Evolutionary conservation across 106 monocot species (phyloP).

Genomic region (Alisma plantagoaquatica): DNA sequence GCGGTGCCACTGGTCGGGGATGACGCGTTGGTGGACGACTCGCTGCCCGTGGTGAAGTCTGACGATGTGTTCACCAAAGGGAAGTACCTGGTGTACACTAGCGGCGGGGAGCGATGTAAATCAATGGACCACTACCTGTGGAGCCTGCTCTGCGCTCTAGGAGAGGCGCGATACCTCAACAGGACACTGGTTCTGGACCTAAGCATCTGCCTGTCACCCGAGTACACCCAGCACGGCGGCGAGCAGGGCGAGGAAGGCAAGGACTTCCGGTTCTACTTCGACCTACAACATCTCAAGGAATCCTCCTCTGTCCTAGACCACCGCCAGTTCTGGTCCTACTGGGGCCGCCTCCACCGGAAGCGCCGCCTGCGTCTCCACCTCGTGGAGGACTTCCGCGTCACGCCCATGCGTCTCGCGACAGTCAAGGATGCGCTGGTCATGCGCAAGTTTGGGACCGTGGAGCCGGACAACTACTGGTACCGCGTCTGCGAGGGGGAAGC

Average conservation of each 20-base stretch:
- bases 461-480: slow-evolving; percentile 6
- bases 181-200: slow-evolving; percentile 42
- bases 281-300: not conserved
- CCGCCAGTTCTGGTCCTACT: not conserved
- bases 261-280: no score
- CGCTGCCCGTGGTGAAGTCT: no score
- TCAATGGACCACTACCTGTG: slow-evolving; percentile 37
- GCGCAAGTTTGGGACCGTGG: not conserved
- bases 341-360: not conserved
- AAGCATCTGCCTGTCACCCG: slow-evolving; percentile 21
- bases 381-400: slow-evolving; percentile 1
- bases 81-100: not conserved
- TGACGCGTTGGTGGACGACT: no score
- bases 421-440: not conserved
- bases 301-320: not conserved
- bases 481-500: slow-evolving; percentile 4
- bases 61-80: no score
- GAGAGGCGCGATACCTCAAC: slow-evolving; percentile 34
- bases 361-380: not conserved
- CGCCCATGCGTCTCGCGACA: not conserved
- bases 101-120: slow-evolving; percentile 30
- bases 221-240: slow-evolving; percentile 12
- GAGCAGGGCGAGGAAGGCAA: slow-evolving; percentile 29
- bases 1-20: no score
- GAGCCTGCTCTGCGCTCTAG: slow-evolving; percentile 38